Evolutionary conservation across 441 rosid genomes (phyloP).

Genomic region (Croton laevigatus): DNA sequence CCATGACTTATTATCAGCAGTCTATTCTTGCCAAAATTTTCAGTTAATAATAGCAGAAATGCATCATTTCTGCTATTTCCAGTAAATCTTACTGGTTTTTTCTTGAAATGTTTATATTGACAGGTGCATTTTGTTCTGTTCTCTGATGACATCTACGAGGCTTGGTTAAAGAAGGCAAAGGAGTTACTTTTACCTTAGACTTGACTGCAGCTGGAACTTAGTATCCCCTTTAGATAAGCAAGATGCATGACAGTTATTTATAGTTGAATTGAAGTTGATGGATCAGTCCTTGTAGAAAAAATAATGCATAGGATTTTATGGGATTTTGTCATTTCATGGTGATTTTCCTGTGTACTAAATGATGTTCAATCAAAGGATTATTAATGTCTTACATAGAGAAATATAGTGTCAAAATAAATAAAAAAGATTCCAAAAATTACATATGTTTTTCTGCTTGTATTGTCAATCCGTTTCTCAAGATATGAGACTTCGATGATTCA

Average conservation of each 20-base stretch:
- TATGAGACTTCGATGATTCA: too few relatives aligned
- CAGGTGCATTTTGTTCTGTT: constrained; percentile 85
- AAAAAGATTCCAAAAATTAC: too few relatives aligned
- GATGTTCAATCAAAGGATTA: too few relatives aligned
- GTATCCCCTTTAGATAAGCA: neutral
- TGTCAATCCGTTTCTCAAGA: too few relatives aligned
- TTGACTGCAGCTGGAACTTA: neutral
- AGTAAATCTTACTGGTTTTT: neutral
- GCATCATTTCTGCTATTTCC: neutral
- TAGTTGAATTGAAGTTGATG: constrained; percentile 1
- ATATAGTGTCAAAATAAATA: too few relatives aligned
- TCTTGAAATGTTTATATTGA: constrained; percentile 4
- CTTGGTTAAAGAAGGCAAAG: constrained; percentile 70
- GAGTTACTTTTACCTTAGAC: constrained; percentile 46
- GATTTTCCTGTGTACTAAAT: too few relatives aligned
- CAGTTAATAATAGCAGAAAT: neutral
- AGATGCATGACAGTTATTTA: neutral
- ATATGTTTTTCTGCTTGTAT: too few relatives aligned
- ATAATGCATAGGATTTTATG: too few relatives aligned
- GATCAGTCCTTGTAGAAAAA: neutral
- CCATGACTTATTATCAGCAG: neutral
- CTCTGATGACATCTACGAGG: constrained; percentile 45
- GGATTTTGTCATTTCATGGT: too few relatives aligned
- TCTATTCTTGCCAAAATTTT: neutral
- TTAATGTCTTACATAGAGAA: too few relatives aligned